Conservation (phyloP, 1,139 yeast genomes). For the Yamadazyma atlantica region DNA sequence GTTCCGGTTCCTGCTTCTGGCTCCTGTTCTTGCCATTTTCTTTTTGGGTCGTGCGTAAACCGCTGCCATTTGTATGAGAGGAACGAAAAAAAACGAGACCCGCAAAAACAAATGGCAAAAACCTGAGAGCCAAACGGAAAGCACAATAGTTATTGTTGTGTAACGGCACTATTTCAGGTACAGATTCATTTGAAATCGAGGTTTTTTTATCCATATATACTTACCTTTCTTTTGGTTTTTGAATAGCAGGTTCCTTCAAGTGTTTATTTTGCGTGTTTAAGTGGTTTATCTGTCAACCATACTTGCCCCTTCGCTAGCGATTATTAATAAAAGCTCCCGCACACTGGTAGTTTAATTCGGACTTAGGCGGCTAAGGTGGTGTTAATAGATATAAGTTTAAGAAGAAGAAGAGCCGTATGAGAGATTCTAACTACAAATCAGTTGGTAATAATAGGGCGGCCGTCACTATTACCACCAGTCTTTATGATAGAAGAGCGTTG, state of each 20-base stretch:
- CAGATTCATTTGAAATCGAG: not conserved
- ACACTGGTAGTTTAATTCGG: too few relatives aligned
- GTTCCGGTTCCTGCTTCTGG: too few relatives aligned
- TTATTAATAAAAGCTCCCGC: too few relatives aligned
- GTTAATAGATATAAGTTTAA: too few relatives aligned
- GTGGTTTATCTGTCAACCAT: too few relatives aligned
- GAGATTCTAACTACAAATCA: conserved; percentile 86
- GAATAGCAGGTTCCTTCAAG: not conserved
- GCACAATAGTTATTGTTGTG: not conserved
- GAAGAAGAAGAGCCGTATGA: too few relatives aligned
- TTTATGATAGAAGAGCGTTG: conserved; percentile 88
- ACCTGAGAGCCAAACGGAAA: not conserved
- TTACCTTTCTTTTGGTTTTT: not conserved
- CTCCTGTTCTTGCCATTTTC: too few relatives aligned
- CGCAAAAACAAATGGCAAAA: conserved; percentile 2
- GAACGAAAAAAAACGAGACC: not conserved
- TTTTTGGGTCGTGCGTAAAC: not conserved
- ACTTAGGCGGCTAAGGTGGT: too few relatives aligned
- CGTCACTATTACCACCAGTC: conserved; percentile 80
- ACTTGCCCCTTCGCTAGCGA: too few relatives aligned
- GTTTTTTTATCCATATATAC: not conserved
- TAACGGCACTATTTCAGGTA: not conserved
- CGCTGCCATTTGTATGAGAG: not conserved
- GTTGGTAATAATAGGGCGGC: conserved; percentile 83
- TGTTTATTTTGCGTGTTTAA: too few relatives aligned